phyloP scores from a whole-genome alignment of 2,329 filamentous ascomycete genomes.

The Beauveria sp. region DNA sequence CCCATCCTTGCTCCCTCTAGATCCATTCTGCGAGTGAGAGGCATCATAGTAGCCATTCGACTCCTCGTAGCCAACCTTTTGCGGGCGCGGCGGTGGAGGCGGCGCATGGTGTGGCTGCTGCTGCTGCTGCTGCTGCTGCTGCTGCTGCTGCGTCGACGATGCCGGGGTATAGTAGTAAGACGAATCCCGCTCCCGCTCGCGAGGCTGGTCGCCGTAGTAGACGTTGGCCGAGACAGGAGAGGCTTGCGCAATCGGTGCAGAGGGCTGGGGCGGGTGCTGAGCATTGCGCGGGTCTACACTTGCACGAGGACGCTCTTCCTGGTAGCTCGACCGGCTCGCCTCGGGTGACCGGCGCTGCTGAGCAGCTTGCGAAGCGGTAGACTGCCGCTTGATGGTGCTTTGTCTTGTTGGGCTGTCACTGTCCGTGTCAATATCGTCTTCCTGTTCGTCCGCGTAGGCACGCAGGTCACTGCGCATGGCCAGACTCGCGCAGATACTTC shows the following conservation, averaged over 20 bases:
- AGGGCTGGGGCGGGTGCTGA: slow-evolving; percentile 15
- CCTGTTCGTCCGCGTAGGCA: slow-evolving; percentile 28
- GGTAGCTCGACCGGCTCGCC: slow-evolving; percentile 15
- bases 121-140: neutral
- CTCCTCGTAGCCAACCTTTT: slow-evolving; percentile 29
- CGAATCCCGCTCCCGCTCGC: slow-evolving; percentile 23
- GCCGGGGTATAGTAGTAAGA: slow-evolving; percentile 20
- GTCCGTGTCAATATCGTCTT: slow-evolving; percentile 24
- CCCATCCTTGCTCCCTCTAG: neutral
- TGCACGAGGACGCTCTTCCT: slow-evolving; percentile 17
- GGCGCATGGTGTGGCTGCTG: slow-evolving; percentile 19
- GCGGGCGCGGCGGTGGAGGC: slow-evolving; percentile 29
- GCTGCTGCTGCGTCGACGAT: slow-evolving; percentile 7
- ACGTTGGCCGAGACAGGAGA: neutral
- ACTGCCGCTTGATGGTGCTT: slow-evolving; percentile 9
- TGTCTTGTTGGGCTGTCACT: slow-evolving; percentile 20
- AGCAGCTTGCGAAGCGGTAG: slow-evolving; percentile 9
- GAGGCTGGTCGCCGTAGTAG: slow-evolving; percentile 4
- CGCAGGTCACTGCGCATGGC: slow-evolving; percentile 46
- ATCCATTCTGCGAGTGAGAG: slow-evolving; percentile 15
- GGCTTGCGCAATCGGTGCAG: slow-evolving; percentile 7
- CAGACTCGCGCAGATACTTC: slow-evolving; percentile 35
- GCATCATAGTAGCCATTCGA: slow-evolving; percentile 25
- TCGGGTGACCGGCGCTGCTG: slow-evolving; percentile 12
- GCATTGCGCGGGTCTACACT: neutral